Conservation (phyloP, 176 grass and related monocot genomes). For the Eleusine coracana region DNA sequence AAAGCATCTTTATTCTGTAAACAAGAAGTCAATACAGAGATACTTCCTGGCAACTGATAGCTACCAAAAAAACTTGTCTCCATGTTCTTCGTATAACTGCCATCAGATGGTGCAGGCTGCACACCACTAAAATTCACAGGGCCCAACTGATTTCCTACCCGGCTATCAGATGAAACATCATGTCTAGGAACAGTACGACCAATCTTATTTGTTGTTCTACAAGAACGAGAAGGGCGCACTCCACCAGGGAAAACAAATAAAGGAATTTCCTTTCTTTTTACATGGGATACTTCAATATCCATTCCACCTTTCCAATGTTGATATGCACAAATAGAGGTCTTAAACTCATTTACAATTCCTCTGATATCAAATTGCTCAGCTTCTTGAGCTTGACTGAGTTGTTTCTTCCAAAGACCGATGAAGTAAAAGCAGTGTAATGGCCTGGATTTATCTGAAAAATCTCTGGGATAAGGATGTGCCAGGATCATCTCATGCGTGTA, state of each 20-base stretch:
- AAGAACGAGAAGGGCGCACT: constrained; percentile 48
- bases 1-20: constrained; percentile 39
- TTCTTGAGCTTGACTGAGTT: constrained; percentile 51
- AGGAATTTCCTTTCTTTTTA: constrained; percentile 81
- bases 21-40: constrained; percentile 28
- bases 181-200: constrained; percentile 34
- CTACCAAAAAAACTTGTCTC: constrained; percentile 29
- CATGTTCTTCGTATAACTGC: constrained; percentile 28
- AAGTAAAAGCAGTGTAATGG: constrained; percentile 73
- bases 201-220: constrained; percentile 39
- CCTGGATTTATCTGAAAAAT: constrained; percentile 68
- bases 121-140: constrained; percentile 18
- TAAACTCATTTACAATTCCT: constrained; percentile 85
- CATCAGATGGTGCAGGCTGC: constrained; percentile 39
- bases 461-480: constrained; percentile 71
- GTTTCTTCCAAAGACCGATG: constrained; percentile 85
- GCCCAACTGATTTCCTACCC: constrained; percentile 39
- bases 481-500: constrained; percentile 76
- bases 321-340: constrained; percentile 60
- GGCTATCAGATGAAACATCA: constrained; percentile 46
- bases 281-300: constrained; percentile 82
- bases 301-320: constrained; percentile 64
- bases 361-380: constrained; percentile 88
- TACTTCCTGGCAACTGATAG: constrained; percentile 30
- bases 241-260: constrained; percentile 83